Evolutionary conservation across 345 rosid genomes (phyloP).

Genomic region (Syzygium jambos): DNA sequence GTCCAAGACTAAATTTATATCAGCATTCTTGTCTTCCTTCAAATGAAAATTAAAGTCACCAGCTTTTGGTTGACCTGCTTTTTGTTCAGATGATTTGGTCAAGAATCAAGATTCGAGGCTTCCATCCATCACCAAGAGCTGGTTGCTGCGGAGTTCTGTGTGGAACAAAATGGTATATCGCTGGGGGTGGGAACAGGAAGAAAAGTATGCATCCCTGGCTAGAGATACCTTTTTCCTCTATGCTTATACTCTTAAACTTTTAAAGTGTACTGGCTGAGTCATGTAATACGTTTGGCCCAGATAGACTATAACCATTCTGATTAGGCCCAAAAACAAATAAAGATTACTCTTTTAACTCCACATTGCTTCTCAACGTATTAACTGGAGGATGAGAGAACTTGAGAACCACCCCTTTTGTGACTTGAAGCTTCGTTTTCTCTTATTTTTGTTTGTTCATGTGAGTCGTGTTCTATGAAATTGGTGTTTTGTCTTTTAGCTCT

Average conservation of each 20-base stretch:
- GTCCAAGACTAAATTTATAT: not conserved
- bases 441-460: not conserved
- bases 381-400: not conserved
- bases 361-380: not conserved
- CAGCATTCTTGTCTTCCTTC: not conserved
- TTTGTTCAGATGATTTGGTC: slow-evolving; percentile 84
- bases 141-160: slow-evolving; percentile 88
- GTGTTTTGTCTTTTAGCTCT: not conserved
- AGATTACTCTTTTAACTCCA: not conserved
- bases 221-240: not conserved
- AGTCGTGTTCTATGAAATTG: not conserved
- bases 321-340: not conserved
- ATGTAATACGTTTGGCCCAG: not conserved
- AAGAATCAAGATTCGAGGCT: slow-evolving; percentile 82
- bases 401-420: not conserved
- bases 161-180: slow-evolving; percentile 93
- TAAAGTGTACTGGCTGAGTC: not conserved
- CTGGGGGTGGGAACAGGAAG: slow-evolving; percentile 97
- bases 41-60: not conserved
- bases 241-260: not conserved
- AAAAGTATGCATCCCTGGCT: slow-evolving; percentile 48
- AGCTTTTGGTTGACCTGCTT: not conserved
- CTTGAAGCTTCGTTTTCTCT: not conserved
- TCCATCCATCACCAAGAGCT: slow-evolving; percentile 91
- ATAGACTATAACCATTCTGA: not conserved